Conservation (phyloP, 805 yeast genomes). For the Starmerella stellata region DNA sequence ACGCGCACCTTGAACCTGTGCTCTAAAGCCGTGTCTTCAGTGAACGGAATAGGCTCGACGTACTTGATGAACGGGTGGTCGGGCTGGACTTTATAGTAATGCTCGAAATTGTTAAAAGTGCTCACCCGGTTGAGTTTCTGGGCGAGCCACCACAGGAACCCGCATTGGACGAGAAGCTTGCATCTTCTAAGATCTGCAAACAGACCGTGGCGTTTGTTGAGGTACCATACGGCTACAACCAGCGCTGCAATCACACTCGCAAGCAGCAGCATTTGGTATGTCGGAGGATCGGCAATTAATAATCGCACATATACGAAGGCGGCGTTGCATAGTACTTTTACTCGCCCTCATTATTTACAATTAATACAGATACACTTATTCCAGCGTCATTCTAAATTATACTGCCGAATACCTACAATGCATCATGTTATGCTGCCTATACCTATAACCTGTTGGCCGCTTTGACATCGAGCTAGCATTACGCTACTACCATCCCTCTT, state of each 20-base stretch:
- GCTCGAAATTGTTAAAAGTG: slow-evolving; percentile 55
- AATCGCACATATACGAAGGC: no score
- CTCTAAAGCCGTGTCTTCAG: slow-evolving; percentile 16
- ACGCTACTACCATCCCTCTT: no score
- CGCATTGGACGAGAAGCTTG: slow-evolving; percentile 6
- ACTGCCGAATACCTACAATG: no score
- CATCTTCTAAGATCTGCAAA: slow-evolving; percentile 9
- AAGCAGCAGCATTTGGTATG: background rate
- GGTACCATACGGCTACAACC: background rate
- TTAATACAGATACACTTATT: no score
- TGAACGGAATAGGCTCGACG: slow-evolving; percentile 32
- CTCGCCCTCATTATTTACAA: no score
- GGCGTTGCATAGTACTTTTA: no score
- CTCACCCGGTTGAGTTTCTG: slow-evolving; percentile 25
- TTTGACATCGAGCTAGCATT: no score
- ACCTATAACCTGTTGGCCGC: no score
- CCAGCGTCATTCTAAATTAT: no score
- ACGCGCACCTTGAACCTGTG: slow-evolving; percentile 44
- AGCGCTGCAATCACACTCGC: background rate
- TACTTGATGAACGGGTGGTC: slow-evolving; percentile 45
- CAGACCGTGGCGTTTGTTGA: slow-evolving; percentile 13
- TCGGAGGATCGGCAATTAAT: background rate
- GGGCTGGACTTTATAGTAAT: slow-evolving; percentile 32
- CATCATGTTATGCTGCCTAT: no score
- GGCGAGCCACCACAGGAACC: slow-evolving; percentile 4